These are phyloP conservation scores for Coix lacrymajobi DNA, from an alignment of 176 grass and related monocot species.

Conservation along the genomic window DNA sequence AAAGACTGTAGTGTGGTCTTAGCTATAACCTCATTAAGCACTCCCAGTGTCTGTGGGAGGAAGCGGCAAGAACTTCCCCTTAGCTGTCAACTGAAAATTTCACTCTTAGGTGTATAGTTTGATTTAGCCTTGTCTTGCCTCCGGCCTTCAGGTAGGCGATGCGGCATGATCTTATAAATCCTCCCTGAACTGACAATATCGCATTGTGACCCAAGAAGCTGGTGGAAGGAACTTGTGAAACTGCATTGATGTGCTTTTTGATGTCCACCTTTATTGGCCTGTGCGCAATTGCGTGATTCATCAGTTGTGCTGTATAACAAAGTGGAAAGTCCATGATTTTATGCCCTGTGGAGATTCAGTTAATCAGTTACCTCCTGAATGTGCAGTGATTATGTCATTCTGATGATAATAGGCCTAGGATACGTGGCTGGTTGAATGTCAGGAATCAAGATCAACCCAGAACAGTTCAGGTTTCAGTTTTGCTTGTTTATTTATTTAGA, in stretches of 20 bases:
- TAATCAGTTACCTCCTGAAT: neutral
- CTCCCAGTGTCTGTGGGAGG: conserved; percentile 33
- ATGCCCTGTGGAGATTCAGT: conserved; percentile 27
- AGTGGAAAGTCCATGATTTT: conserved; percentile 35
- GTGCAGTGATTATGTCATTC: neutral
- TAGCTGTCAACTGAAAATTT: conserved; percentile 51
- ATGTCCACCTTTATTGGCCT: conserved; percentile 31
- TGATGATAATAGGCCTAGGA: neutral
- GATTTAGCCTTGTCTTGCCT: conserved; percentile 39
- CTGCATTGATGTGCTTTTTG: conserved; percentile 30
- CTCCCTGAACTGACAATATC: conserved; percentile 37
- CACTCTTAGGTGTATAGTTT: conserved; percentile 66
- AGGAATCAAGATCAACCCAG: neutral
- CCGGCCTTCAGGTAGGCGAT: conserved; percentile 22
- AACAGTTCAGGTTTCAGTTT: neutral
- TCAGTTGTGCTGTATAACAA: conserved; percentile 52
- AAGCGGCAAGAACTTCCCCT: conserved; percentile 29
- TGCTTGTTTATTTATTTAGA: neutral
- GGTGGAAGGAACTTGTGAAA: conserved; percentile 28
- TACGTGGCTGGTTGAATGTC: neutral
- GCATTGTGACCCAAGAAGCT: conserved; percentile 36
- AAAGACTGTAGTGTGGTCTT: conserved; percentile 51
- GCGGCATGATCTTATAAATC: conserved; percentile 44
- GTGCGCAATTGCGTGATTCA: conserved; percentile 37
- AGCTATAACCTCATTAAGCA: conserved; percentile 60